Base-by-base conservation (phyloP, 2,329 filamentous ascomycete species). In the Cladophialophora psammophila region DNA sequence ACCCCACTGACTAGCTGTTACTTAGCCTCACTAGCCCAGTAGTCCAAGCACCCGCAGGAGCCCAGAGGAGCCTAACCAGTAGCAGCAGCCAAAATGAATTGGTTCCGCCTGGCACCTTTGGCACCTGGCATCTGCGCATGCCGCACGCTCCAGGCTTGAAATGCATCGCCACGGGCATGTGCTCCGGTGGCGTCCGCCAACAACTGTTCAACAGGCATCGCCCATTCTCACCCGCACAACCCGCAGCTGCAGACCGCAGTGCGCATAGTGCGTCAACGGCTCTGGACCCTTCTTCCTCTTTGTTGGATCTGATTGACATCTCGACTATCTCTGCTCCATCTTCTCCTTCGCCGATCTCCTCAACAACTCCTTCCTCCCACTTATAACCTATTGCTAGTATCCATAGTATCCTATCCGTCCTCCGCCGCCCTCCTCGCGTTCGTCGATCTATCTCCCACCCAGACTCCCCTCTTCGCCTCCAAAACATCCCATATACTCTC, bases 231-330 rank as follows among this genome's bases (percentile, higher is more conserved):
- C 31, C 45, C 57, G 50, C 26, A 9, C 20, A 45, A 8, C 13
- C 36, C 36, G 31, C 57, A 50, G 59, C 26, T 31, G 35, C 38
- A n/a, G n/a, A 34, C 35, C 35, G 18, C 36, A 45, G 13, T 38
- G 34, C 2, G 34, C 13, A 10, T n/a, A 40, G 5, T 54, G 62
- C 62, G 55, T 64, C 62, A 64, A 64, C 55, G 55, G 58, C 55
- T 53, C 45, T 48, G 60, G 60, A 55, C 60, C 60, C 52, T 42
- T 45, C 48, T 52, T 18, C 31, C 18, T 40, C 48, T 42, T 53
- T 53, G 62, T 59, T 53, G 40, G 62, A 64, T 64, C 62, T 53
- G 48, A 55, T 32, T 56, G 40, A 52, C 62, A 56, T 38, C 34
- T 52, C 62, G 52, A 64, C 32, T 42, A 63, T 56, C 52, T 56